phyloP scores from a whole-genome alignment of 331 rosid genomes.

The Phaseolus coccineus region DNA sequence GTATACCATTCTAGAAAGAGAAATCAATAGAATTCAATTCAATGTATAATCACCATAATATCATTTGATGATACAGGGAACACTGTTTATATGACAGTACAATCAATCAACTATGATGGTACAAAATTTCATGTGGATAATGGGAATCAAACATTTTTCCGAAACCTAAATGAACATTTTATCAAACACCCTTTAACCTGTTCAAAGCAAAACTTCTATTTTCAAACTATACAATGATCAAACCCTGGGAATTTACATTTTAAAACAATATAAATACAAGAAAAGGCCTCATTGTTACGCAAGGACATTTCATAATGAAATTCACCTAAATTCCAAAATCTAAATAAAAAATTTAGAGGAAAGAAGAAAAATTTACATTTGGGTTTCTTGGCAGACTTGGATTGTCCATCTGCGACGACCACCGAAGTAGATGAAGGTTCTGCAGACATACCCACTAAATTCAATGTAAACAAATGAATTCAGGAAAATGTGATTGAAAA shows the following conservation, averaged over 20 bases:
- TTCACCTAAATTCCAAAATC: background rate
- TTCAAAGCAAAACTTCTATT: background rate
- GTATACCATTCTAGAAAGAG: background rate
- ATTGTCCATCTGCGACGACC: conserved; percentile 45
- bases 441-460: conserved; percentile 50
- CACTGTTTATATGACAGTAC: background rate
- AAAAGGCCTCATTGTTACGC: background rate
- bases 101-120: background rate
- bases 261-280: background rate
- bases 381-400: conserved; percentile 72
- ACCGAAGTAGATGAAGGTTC: conserved; percentile 55
- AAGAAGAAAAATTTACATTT: conserved; percentile 51
- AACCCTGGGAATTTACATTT: background rate
- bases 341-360: background rate
- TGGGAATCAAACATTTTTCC: background rate
- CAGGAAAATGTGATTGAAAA: conserved; percentile 29
- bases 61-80: background rate
- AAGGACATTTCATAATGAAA: background rate
- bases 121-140: background rate
- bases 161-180: background rate
- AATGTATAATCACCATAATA: background rate
- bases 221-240: background rate
- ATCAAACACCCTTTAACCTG: background rate
- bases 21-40: background rate
- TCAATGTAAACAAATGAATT: conserved; percentile 20